Evolutionary conservation across 768 basidiomycete species (phyloP).

Genomic region (Hygrocybe coccinea): DNA sequence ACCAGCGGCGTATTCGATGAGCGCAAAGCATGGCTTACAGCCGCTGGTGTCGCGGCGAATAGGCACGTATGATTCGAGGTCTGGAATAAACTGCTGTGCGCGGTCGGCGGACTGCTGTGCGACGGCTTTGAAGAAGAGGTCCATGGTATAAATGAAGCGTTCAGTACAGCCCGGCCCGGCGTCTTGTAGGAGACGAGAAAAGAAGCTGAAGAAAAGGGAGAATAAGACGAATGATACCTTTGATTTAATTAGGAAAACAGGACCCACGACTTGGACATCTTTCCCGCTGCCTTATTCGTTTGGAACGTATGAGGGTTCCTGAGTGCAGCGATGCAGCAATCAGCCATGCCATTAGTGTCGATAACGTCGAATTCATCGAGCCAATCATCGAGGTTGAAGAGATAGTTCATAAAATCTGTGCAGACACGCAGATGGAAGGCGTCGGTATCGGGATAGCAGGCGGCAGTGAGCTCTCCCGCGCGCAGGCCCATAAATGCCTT

Average conservation of each 20-base stretch:
- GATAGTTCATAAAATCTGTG: constrained; percentile 40
- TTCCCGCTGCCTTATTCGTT: constrained; percentile 64
- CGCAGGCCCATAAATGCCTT: constrained; percentile 36
- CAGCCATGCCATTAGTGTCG: constrained; percentile 52
- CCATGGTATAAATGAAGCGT: constrained; percentile 39
- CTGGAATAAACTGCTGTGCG: constrained; percentile 31
- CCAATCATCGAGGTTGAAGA: constrained; percentile 51
- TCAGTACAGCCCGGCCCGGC: constrained; percentile 10
- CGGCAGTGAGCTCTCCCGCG: constrained; percentile 41
- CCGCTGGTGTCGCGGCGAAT: constrained; percentile 53
- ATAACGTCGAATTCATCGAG: constrained; percentile 75
- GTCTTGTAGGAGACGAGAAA: constrained; percentile 8
- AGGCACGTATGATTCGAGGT: constrained; percentile 49
- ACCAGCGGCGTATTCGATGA: constrained; percentile 49
- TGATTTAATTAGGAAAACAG: constrained; percentile 21
- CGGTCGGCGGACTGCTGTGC: constrained; percentile 43
- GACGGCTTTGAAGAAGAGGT: constrained; percentile 40
- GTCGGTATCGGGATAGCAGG: constrained; percentile 43
- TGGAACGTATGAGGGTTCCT: constrained; percentile 56
- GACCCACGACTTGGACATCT: constrained; percentile 4
- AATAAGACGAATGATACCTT: constrained; percentile 9
- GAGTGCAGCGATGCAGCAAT: constrained; percentile 67
- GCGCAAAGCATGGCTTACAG: constrained; percentile 45
- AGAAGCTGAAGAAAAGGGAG: constrained; percentile 4
- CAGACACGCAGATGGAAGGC: constrained; percentile 41